A percentile compares a stretch with the other conserved stretches of the same genome.
Evolutionary conservation across 2,329 filamentous ascomycete genomes (phyloP).

Genomic region (Fusarium siculi): DNA sequence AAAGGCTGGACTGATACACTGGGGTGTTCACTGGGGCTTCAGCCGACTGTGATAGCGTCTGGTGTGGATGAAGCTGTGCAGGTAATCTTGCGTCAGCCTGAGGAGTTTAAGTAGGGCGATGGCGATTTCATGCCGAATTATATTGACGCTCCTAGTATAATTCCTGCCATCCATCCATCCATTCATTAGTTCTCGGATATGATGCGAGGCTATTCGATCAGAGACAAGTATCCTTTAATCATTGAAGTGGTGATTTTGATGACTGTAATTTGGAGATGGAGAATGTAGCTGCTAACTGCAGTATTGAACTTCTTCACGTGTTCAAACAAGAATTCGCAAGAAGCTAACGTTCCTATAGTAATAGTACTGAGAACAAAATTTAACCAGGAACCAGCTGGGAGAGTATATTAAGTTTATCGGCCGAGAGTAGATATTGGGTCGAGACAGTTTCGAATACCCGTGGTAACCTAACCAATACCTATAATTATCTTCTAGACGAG

Average conservation of each 20-base stretch:
- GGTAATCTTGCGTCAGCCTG: constrained; percentile 41
- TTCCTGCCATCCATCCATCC: neutral
- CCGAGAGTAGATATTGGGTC: neutral
- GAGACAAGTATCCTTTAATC: neutral
- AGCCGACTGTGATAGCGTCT: constrained; percentile 64
- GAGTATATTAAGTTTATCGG: neutral
- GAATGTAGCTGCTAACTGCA: neutral
- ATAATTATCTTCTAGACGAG: neutral
- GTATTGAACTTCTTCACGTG: neutral
- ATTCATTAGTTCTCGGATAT: neutral
- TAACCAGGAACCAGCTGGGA: neutral
- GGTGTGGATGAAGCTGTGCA: constrained; percentile 68
- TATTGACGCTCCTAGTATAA: neutral
- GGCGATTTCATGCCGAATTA: neutral
- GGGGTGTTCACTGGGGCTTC: constrained; percentile 55
- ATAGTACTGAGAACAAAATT: neutral
- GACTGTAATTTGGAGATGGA: neutral
- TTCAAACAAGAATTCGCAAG: neutral
- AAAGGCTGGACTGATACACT: constrained; percentile 74
- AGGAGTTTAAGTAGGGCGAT: neutral
- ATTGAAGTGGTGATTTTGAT: neutral
- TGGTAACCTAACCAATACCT: neutral
- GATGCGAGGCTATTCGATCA: neutral
- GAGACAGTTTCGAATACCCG: neutral
- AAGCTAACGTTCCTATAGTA: neutral